Conservation (phyloP, 768 basidiomycete genomes). For the Lyophyllum decastes region DNA sequence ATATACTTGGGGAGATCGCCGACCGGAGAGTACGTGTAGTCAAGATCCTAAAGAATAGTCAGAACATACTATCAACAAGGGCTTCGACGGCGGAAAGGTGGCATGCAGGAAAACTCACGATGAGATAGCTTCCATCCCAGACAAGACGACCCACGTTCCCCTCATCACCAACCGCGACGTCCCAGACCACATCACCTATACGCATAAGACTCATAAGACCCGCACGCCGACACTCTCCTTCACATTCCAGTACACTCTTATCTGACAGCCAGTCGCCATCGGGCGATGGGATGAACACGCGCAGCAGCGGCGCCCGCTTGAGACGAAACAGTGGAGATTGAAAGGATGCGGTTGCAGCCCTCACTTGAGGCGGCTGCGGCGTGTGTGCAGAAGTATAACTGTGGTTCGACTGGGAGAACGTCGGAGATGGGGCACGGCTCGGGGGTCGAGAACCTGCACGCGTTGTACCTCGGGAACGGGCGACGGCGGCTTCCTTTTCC, state of each 20-base stretch:
- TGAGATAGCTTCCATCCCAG: constrained; percentile 88
- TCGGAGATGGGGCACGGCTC: constrained; percentile 71
- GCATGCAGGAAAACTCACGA: constrained; percentile 52
- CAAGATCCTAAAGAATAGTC: constrained; percentile 63
- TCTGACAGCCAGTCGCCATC: constrained; percentile 89
- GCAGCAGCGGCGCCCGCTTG: constrained; percentile 73
- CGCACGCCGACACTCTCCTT: constrained; percentile 73
- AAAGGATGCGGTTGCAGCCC: constrained; percentile 34
- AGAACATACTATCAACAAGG: constrained; percentile 4
- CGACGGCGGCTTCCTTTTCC: constrained; percentile 50
- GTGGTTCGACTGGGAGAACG: constrained; percentile 48
- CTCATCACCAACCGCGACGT: constrained; percentile 83
- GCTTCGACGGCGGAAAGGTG: constrained; percentile 14
- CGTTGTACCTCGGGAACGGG: constrained; percentile 18
- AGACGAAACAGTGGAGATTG: constrained; percentile 71
- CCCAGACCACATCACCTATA: constrained; percentile 85
- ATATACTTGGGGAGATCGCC: constrained; percentile 83
- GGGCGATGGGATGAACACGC: constrained; percentile 84
- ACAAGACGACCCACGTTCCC: constrained; percentile 81
- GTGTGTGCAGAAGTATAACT: constrained; percentile 20
- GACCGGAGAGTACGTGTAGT: constrained; percentile 74
- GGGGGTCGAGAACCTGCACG: constrained; percentile 41
- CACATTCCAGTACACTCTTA: constrained; percentile 78
- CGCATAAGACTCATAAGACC: constrained; percentile 65
- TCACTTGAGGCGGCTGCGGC: constrained; percentile 1